Evolutionary conservation across 768 basidiomycete species (phyloP).

Genomic region (Saitozyma sp.): DNA sequence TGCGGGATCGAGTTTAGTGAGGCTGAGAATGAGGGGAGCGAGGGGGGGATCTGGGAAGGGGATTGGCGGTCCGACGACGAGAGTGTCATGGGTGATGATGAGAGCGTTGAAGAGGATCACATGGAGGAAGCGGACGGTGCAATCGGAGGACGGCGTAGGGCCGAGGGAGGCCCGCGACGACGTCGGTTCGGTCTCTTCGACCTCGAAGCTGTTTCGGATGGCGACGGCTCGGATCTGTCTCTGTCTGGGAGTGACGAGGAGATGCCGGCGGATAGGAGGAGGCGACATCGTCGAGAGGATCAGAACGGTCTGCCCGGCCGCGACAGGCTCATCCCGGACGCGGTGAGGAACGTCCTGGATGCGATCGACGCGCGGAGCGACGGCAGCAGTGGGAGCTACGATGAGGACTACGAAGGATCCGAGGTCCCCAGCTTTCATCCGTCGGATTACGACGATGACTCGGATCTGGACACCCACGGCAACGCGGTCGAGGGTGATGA

Average conservation of each 20-base stretch:
- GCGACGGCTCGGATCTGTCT: neutral
- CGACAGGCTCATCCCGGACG: too few relatives aligned
- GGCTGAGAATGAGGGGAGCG: slow-evolving; percentile 14
- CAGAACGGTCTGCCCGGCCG: too few relatives aligned
- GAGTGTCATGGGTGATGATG: slow-evolving; percentile 7
- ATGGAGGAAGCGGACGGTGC: neutral
- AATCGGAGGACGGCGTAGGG: neutral
- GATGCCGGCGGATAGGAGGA: neutral
- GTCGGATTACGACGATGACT: neutral
- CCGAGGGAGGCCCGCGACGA: neutral
- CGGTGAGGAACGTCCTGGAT: too few relatives aligned
- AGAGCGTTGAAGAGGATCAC: slow-evolving; percentile 8
- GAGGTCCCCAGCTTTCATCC: too few relatives aligned
- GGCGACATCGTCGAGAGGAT: too few relatives aligned
- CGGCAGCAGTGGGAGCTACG: too few relatives aligned
- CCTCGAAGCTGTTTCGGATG: neutral
- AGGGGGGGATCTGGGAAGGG: slow-evolving; percentile 16
- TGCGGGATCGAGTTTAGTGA: slow-evolving; percentile 35
- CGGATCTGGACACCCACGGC: neutral
- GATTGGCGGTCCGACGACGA: slow-evolving; percentile 16
- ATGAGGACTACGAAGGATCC: too few relatives aligned
- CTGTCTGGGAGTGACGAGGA: neutral
- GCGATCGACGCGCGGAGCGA: too few relatives aligned
- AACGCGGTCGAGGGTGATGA: neutral
- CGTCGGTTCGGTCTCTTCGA: neutral